Percentiles rank a stretch among this genome's conserved stretches.
Conservation (phyloP, 2,329 filamentous ascomycete species). For the Huntiella omanensis region DNA sequence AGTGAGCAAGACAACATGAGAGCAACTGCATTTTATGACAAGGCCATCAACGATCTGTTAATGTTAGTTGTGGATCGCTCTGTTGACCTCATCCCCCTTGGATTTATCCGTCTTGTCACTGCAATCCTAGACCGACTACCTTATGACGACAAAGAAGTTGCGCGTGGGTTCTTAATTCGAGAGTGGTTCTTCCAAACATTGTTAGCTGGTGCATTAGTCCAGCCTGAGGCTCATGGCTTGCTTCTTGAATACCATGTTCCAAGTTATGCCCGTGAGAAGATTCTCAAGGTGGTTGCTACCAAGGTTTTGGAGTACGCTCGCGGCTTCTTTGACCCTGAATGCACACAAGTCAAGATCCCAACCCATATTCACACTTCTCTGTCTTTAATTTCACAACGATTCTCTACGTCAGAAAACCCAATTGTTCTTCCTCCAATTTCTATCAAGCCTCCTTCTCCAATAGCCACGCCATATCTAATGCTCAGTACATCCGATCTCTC, state of each 20-base stretch:
- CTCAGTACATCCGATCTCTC: conserved; percentile 62
- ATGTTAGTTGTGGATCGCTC: conserved; percentile 72
- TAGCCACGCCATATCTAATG: conserved; percentile 45
- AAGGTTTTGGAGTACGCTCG: conserved; percentile 63
- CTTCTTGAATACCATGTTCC: conserved; percentile 85
- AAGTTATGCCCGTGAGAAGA: conserved; percentile 72
- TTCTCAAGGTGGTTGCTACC: conserved; percentile 60
- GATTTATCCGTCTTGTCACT: conserved; percentile 66
- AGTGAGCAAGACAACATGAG: conserved; percentile 63
- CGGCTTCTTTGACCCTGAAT: conserved; percentile 39
- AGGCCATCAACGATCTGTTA: conserved; percentile 64
- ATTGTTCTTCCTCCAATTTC: no score
- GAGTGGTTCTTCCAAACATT: conserved; percentile 88
- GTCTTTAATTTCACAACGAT: no score
- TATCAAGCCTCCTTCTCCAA: no score
- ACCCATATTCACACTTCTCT: conserved; percentile 29
- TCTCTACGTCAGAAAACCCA: no score
- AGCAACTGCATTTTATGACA: conserved; percentile 75
- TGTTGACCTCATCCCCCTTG: conserved; percentile 67
- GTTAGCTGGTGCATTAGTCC: conserved; percentile 63
- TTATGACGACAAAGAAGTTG: conserved; percentile 50
- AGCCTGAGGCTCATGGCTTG: conserved; percentile 65
- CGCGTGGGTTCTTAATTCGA: conserved; percentile 67
- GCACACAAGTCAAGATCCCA: conserved; percentile 39
- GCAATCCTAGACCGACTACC: conserved; percentile 66